Evolutionary conservation across 495 filamentous ascomycete genomes (phyloP), one percentile per base, ranked within the genome.

Genomic region (Halenospora varia): DNA sequence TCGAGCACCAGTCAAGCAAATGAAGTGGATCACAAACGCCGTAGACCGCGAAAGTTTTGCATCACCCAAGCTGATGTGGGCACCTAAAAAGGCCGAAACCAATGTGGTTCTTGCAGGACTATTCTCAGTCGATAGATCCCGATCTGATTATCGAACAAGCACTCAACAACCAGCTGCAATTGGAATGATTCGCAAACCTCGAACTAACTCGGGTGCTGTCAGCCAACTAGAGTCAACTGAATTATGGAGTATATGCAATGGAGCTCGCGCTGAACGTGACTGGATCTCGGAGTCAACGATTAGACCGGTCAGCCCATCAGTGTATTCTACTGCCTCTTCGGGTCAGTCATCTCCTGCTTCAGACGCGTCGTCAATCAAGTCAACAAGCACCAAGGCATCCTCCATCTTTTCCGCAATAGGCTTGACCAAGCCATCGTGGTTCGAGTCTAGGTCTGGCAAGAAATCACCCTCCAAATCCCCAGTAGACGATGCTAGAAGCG

Each of bases 221-320:
- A 29, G 15, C 18, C 10, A 11, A 15, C 53, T 67, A 48, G 54
- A 3, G 1, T 64, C 65, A 0, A 52, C 20, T n/a, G 25, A 52
- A 19, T 54, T 67, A 2, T 67, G 65, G 66, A 57, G 26, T 48
- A 18, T 41, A 1, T 26, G 42, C 10, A 11, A 46, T 18, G 47
- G 51, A 17, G n/a, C 55, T 6, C 29, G 22, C 10, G 9, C 46
- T 51, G 65, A 67, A 25, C 65, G 48, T 29, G 35, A 67, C 23
- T 67, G 65, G 65, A 62, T 67, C 17, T 57, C 65, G 8, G 65
- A 64, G 22, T 67, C 65, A 10, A 62, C 61, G n/a, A 39, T 62
- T 13, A 24, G 59, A 55, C 61, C 62, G 47, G 25, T 48, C n/a
- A 62, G 59, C 53, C 65, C 61, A 4, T 64, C 59, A 18, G 49